A percentile compares a stretch with the other conserved stretches of the same genome.
These are phyloP conservation scores for Blastocrithidia nonstop DNA, from an alignment of 208 protist genomes.

Conservation along the genomic window DNA sequence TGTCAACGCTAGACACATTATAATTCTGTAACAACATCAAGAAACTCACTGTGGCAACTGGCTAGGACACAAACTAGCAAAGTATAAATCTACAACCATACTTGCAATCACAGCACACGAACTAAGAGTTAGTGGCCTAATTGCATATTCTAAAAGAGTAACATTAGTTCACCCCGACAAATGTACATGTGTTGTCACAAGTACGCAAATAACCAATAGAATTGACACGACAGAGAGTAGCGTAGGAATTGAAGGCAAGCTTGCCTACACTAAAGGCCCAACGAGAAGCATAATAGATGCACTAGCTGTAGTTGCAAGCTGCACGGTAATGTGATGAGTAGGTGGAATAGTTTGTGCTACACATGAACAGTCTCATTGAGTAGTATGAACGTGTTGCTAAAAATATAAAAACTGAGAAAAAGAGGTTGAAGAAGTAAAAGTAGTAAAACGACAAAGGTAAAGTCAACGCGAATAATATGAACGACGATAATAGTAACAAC, in stretches of 20 bases:
- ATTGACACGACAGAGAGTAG: conserved; percentile 19
- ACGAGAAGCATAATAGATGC: conserved; percentile 14
- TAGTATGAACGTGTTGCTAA: conserved; percentile 55
- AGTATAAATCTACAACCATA: too few species aligned
- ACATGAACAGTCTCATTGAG: conserved; percentile 71
- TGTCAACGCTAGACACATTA: conserved; percentile 67
- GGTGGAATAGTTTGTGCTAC: conserved; percentile 41
- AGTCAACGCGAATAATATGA: too few species aligned
- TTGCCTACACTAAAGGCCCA: too few species aligned
- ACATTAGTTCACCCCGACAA: conserved; percentile 37
- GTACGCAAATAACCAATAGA: too few species aligned
- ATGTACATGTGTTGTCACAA: conserved; percentile 13
- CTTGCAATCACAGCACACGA: conserved; percentile 21
- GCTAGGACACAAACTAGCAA: too few species aligned
- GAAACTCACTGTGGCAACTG: conserved; percentile 32
- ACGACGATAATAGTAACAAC: too few species aligned
- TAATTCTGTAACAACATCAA: conserved; percentile 84
- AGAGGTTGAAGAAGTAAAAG: conserved; percentile 33
- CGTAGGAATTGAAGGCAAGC: too few species aligned
- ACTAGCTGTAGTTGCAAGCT: conserved; percentile 11
- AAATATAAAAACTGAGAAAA: conserved; percentile 55
- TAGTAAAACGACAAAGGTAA: conserved; percentile 37
- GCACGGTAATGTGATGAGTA: conserved; percentile 19
- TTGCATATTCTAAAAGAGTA: conserved; percentile 44
- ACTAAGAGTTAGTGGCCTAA: conserved; percentile 63